A percentile compares a stretch with the other conserved stretches of the same genome.
phyloP scores from a whole-genome alignment of 2,329 filamentous ascomycete genomes.

The Sarocladiaceae sp. region DNA sequence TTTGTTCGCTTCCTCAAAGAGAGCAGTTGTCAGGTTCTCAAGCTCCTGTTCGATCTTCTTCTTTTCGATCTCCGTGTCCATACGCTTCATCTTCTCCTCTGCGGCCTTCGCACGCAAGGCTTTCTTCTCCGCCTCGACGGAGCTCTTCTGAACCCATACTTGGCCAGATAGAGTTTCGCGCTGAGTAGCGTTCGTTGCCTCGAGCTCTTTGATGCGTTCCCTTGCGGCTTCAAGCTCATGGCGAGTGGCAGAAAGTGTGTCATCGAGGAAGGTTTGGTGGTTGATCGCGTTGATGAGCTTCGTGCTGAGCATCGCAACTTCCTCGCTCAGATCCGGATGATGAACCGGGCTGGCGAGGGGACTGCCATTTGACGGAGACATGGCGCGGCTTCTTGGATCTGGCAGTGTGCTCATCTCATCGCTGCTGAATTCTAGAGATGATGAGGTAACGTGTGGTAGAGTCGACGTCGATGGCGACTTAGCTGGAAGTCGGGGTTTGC shows the following conservation, averaged over 20 bases:
- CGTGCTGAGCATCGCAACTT: conserved; percentile 86
- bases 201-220: conserved; percentile 63
- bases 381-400: conserved; percentile 53
- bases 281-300: conserved; percentile 98
- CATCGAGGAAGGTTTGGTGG: conserved; percentile 87
- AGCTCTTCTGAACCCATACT: conserved; percentile 69
- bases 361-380: conserved; percentile 39
- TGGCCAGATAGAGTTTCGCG: conserved; percentile 70
- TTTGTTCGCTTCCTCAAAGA: conserved; percentile 98
- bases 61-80: conserved; percentile 71
- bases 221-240: conserved; percentile 76
- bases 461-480: conserved; percentile 34
- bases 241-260: conserved; percentile 75
- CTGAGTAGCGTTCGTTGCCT: conserved; percentile 61
- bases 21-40: conserved; percentile 80
- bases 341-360: conserved; percentile 29
- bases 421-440: conserved; percentile 41
- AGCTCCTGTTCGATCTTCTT: conserved; percentile 88
- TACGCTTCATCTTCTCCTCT: conserved; percentile 63
- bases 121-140: conserved; percentile 69
- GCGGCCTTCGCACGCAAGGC: conserved; percentile 53
- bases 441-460: conserved; percentile 29
- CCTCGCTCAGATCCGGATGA: conserved; percentile 57
- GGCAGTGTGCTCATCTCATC: conserved; percentile 67
- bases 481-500: conserved; percentile 30